Base-by-base conservation (phyloP, 1,284 basidiomycete genomes). In the Coriolopsis trogii region DNA sequence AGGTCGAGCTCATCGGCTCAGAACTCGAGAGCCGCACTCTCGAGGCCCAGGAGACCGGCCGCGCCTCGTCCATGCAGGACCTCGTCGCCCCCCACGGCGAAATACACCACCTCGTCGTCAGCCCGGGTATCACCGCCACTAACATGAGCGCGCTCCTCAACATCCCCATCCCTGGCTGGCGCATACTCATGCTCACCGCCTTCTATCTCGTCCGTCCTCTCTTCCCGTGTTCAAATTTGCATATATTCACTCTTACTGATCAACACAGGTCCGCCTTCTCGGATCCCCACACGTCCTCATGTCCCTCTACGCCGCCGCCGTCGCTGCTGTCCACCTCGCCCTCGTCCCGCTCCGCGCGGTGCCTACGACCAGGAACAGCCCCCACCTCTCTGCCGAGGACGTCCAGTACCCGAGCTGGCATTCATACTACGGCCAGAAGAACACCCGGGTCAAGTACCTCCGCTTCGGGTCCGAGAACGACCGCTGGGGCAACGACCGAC, bases 91-190 rank as follows among this genome's bases (percentile, higher is more conserved):
- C 51, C 2, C 44, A 55, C 28, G 58, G 56, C 8, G 59, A 66
- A 26, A 69, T 78, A 51, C 79, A 87, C 46, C 88, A 93, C 63
- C 72, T 92, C 49, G 69, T 84, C 38, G 79, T 81, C 8, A 84
- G 92, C 53, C 93, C 93, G 0, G 92, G 91, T 1, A 77, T 91
- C 26, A 86, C 81, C 20, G 73, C 77, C 36, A 93, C 91, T 2
- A 85, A 84, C 51, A 59, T 64, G 46, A 59, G 57, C 30, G 29
- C 60, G 37, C 52, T 55, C 16, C 54, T 64, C 4, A 55, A 59
- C 36, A 55, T 58, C 18, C 55, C 51, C 21, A 46, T 58, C 6
- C 54, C 58, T 6, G 56, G 58, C 30, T 60, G 51, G 38, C 48
- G 49, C 10, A 51, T 76, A 1, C 56, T 82, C 28, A 89, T 90